These are phyloP conservation scores for Arthrobotrys sphaeroides DNA, from an alignment of 2,329 filamentous ascomycete species.

Conservation along the genomic window DNA sequence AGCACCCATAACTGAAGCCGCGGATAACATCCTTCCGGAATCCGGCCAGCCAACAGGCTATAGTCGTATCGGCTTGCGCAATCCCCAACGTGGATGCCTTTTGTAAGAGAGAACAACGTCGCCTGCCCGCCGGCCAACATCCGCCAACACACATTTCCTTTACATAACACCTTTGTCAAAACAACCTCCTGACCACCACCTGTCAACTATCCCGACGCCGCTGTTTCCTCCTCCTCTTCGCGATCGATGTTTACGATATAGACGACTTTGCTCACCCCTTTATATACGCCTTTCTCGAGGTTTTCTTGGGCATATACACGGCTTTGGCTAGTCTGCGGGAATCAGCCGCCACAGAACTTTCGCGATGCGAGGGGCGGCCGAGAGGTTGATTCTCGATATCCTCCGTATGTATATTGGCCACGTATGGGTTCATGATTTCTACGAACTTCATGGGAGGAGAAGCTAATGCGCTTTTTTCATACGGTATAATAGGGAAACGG, in stretches of 20 bases:
- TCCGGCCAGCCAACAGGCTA: too few relatives aligned
- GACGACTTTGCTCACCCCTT: not conserved
- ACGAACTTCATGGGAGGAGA: too few relatives aligned
- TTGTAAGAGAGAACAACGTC: constrained; percentile 1
- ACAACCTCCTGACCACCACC: constrained; percentile 15
- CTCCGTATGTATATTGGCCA: constrained; percentile 34
- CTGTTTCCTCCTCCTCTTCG: not conserved
- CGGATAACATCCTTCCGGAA: too few relatives aligned
- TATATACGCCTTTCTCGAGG: not conserved
- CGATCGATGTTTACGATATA: not conserved
- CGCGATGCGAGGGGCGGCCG: constrained; percentile 43
- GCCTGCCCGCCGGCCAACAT: not conserved
- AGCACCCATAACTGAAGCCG: too few relatives aligned
- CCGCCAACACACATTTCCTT: constrained; percentile 13
- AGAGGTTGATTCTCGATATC: constrained; percentile 39
- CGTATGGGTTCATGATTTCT: too few relatives aligned
- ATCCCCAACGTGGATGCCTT: too few relatives aligned
- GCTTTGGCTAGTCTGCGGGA: not conserved
- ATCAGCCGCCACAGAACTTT: not conserved
- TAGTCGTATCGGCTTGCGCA: constrained; percentile 7
- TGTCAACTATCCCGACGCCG: too few relatives aligned
- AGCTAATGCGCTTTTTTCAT: too few relatives aligned
- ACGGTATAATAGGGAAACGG: constrained; percentile 47
- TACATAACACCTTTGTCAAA: constrained; percentile 20
- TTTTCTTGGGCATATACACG: not conserved